phyloP scores from a whole-genome alignment of 306 rosid genomes.

The Lathyrus tuberosus region DNA sequence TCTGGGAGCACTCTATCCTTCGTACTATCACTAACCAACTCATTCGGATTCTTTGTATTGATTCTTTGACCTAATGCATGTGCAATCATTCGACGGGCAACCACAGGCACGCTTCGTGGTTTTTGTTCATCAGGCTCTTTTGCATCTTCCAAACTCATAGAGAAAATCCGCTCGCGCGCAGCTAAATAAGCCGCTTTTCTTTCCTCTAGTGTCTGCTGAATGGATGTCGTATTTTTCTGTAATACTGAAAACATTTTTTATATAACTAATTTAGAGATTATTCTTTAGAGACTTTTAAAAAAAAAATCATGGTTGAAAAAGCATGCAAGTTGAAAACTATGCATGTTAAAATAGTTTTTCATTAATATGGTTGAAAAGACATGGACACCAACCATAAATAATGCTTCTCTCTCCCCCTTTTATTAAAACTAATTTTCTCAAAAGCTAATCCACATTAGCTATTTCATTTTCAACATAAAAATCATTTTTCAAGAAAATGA shows the following conservation, averaged over 20 bases:
- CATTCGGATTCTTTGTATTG: conserved; percentile 49
- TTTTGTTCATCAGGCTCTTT: conserved; percentile 61
- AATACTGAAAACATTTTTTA: conserved; percentile 42
- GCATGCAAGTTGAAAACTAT: no score
- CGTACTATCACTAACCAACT: conserved; percentile 34
- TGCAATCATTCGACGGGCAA: conserved; percentile 96
- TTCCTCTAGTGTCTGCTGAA: conserved; percentile 75
- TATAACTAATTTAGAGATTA: no score
- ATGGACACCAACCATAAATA: no score
- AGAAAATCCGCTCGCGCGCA: conserved; percentile 91
- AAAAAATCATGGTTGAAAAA: no score
- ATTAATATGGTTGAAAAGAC: no score
- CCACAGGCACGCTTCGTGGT: conserved; percentile 79
- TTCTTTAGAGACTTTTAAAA: no score
- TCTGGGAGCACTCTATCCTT: conserved; percentile 43
- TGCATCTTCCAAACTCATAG: conserved; percentile 54
- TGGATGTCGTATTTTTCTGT: conserved; percentile 42
- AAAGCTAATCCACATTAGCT: no score
- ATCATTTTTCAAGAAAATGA: no score
- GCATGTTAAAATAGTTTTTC: no score
- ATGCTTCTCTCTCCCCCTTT: no score
- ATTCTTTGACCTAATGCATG: conserved; percentile 93
- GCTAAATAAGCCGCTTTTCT: conserved; percentile 82
- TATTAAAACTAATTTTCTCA: no score
- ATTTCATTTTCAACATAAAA: no score